Evolutionary conservation across 352 stramenopile species (phyloP).

Genomic region (Phytophthora citrophthora): DNA sequence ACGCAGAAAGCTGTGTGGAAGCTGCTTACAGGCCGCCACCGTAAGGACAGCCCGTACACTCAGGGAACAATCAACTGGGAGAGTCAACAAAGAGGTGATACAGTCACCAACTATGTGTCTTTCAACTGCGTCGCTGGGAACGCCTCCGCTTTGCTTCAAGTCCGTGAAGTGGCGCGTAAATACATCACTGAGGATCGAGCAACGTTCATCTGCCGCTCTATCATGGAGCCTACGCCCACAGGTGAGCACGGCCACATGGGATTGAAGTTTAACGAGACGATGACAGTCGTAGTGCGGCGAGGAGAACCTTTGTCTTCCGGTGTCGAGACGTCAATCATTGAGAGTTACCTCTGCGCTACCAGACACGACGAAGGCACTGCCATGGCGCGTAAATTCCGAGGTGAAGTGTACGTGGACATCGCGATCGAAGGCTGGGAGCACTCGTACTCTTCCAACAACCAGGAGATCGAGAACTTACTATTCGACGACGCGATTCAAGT

Average conservation of each 20-base stretch:
- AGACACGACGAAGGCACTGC: slow-evolving; percentile 29
- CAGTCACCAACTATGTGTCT: slow-evolving; percentile 24
- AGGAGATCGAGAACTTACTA: slow-evolving; percentile 55
- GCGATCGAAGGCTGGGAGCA: slow-evolving; percentile 36
- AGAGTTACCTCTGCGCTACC: slow-evolving; percentile 35
- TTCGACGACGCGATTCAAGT: slow-evolving; percentile 37
- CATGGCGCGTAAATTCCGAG: slow-evolving; percentile 27
- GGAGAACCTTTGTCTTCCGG: slow-evolving; percentile 14
- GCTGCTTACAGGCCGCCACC: slow-evolving; percentile 20
- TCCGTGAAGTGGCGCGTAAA: slow-evolving; percentile 27
- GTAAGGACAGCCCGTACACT: slow-evolving; percentile 26
- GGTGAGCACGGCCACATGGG: slow-evolving; percentile 6
- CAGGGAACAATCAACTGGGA: slow-evolving; percentile 30
- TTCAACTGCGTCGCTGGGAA: slow-evolving; percentile 31
- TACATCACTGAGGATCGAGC: slow-evolving; percentile 20
- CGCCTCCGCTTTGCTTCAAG: slow-evolving; percentile 22
- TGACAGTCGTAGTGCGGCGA: slow-evolving; percentile 24
- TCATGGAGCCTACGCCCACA: slow-evolving; percentile 25
- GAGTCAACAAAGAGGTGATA: slow-evolving; percentile 18
- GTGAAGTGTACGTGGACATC: slow-evolving; percentile 32
- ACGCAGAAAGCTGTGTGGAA: slow-evolving; percentile 36
- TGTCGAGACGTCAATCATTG: slow-evolving; percentile 31
- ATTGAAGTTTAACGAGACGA: slow-evolving; percentile 34
- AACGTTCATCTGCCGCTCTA: slow-evolving; percentile 30
- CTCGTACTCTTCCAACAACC: slow-evolving; percentile 38